Base-by-base conservation (phyloP, 257 asterid genomes). In the Ballota nigra region DNA sequence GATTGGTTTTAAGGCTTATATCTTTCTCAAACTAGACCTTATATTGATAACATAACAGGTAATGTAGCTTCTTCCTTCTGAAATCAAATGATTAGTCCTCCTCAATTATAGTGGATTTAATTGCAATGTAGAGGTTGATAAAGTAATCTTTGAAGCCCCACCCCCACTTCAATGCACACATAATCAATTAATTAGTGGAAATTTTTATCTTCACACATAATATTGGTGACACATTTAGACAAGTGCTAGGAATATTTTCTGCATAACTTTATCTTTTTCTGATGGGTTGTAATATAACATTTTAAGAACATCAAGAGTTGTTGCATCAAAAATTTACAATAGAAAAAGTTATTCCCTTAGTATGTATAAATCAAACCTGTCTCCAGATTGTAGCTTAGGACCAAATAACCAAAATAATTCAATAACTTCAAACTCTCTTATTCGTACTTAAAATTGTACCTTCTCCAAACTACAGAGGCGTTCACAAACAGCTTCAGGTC, bases 401-500 rank as follows among this genome's bases (percentile, higher is more conserved):
- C 38, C 43, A 61, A 57, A 24, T 63, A 22, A 49, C 23, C 13
- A 12, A 19, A 45, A 59, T 33, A 24, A 40, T 22, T 19, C 12
- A 74, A 66, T 55, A 63, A 51, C 63, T 29, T 41, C 51, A 62
- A 68, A 69, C 11, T 28, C 49, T 47, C 36, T 36, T 7, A 28
- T 36, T 52, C 60, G 65, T 70, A 8, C 57, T 31, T 52, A 62
- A 69, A n/a, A 10, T 45, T 34, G 40, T 80, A 91, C 99, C 99
- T 89, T 94, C 76, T 78, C 78, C 85, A 94, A 84, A 79, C 87
- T 83, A 78, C 97, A 88, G 70, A 94, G 95, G 76, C 53, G 86
- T 72, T 91, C 96, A 83, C 96, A 89, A 81, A 94, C 97, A 88
- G 97, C 97, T 76, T 59, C 83, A 38, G 97, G 99, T 62, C 99